Base-by-base conservation (phyloP, 2,329 filamentous ascomycete species). In the Penicillium sp. region DNA sequence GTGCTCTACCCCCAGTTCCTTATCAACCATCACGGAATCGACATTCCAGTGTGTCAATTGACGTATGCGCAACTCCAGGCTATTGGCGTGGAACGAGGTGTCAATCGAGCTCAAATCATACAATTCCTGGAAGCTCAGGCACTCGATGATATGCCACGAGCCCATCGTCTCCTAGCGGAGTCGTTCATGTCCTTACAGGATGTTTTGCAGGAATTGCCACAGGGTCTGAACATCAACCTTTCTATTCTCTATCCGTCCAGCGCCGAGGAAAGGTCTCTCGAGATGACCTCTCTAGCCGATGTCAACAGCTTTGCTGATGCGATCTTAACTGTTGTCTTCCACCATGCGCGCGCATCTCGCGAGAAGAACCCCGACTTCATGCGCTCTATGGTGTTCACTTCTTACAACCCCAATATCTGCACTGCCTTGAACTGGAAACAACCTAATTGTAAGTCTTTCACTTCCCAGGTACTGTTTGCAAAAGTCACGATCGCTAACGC, bases 391-490 rank as follows among this genome's bases (percentile, higher is more conserved):
- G 91, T 97, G 11, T 97, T 99, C 73, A 96, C 91, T 67, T 96
- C 91, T 22, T 96, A 93, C 75, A 97, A 96, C 71, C 82, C 90
- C 13, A 89, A 88, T 62, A 85, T 98, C 21, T 99, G 95, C 76
- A 96, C 91, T 16, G 93, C 93, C 5, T 78, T 99, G 67, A 99
- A 99, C 76, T 99, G 95, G 95, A 99, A 99, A 75, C 95, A 99
- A 74, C 95, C 95, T 2, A 99, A 98, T 71, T 99, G 86, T 88
- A 72, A 77, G 84, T 77, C 33, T 45, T 13, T 33, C 6, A n/a
- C 10, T 5, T 21, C n/a, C 13, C 26, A 37, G 14, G 31, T 33
- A 4, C 35, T 19, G 7, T 19, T 5, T 10, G 6, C 35, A 10
- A 39, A 39, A 19, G 9, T 19, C 35, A 39, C 3, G 13, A 24